Conservation (phyloP, 2,329 filamentous ascomycete genomes). For the Pestalotiopsis sp. region DNA sequence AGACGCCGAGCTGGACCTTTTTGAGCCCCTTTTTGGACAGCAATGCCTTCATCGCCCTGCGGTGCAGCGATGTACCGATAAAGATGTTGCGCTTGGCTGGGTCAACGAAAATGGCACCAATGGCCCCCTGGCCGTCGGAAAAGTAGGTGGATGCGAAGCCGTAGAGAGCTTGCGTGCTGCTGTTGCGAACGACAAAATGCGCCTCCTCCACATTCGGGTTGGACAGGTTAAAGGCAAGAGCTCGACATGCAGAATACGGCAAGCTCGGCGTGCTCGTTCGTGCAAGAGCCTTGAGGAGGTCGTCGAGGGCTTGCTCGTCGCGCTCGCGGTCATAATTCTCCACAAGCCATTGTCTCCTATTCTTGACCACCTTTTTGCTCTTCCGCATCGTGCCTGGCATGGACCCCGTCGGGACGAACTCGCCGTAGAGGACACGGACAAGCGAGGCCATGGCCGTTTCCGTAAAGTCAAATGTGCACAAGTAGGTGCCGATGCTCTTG, state of each 20-base stretch:
- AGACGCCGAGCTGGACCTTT: slow-evolving; percentile 77
- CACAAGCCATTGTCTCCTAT: slow-evolving; percentile 93
- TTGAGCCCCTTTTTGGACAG: slow-evolving; percentile 69
- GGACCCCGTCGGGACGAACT: slow-evolving; percentile 59
- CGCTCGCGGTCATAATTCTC: slow-evolving; percentile 82
- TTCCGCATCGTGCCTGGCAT: slow-evolving; percentile 77
- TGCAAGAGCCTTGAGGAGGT: slow-evolving; percentile 70
- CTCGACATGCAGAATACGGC: slow-evolving; percentile 69
- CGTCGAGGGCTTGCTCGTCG: slow-evolving; percentile 72
- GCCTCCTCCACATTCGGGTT: slow-evolving; percentile 72
- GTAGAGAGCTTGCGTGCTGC: slow-evolving; percentile 86
- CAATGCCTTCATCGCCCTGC: slow-evolving; percentile 76
- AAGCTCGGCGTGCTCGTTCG: slow-evolving; percentile 67
- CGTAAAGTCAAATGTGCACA: slow-evolving; percentile 96
- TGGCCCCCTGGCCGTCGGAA: slow-evolving; percentile 69
- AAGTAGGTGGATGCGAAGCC: slow-evolving; percentile 91
- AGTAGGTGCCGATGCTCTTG: slow-evolving; percentile 83
- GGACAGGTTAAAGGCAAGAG: slow-evolving; percentile 74
- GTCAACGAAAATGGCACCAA: slow-evolving; percentile 88
- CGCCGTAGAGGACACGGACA: slow-evolving; percentile 81
- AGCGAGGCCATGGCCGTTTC: slow-evolving; percentile 86
- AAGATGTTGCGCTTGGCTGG: slow-evolving; percentile 83
- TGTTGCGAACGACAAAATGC: slow-evolving; percentile 92
- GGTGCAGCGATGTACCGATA: slow-evolving; percentile 86
- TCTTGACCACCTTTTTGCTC: slow-evolving; percentile 83